Base-by-base conservation (phyloP, 306 rosid species). In the Begonia loranthoides region DNA sequence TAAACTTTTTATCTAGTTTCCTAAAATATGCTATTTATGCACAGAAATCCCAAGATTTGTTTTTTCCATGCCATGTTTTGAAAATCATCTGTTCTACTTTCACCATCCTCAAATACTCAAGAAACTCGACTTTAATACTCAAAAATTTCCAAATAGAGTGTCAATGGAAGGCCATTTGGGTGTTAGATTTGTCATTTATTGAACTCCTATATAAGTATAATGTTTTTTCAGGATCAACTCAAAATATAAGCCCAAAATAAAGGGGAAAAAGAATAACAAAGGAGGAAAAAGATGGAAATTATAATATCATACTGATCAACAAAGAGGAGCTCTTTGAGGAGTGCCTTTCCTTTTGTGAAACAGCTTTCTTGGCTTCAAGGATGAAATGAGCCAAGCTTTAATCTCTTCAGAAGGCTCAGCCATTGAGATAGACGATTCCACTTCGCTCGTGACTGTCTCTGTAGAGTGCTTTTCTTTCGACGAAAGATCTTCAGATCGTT, bases 321-420 rank as follows among this genome's bases (percentile, higher is more conserved):
- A 74, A 58, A 80, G 61, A 56, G 76, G 76, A 54, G 94, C 74
- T 64, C 92, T 73, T 45, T 60, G 72, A 52, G 99, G 99, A 24
- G 55, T 67, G 65, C 92, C 76, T 74, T 90, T 90, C 68, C 80
- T 78, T 82, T 80, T 63, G 78, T 78, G 57, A 82, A 66, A 46
- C 22, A 33, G 71, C 73, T 69, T 90, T 67, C 84, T 82, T 57
- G 83, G 86, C 70, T 82, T 80, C 78, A 80, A 70, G 38, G 64
- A 15, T 45, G 73, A 45, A 53, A 19, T 54, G 4, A 19, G 36
- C 75, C 64, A 72, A 9, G 66, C 74, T 49, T 69, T 79, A 41
- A 78, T 70, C 69, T 77, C 84, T 54, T 77, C 99, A 15, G 62
- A 61, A 17, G 93, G 79, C 61, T 88, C 93, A n/a, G 86, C 88